Evolutionary conservation across 345 rosid species (phyloP).

Genomic region (Populus simonii): DNA sequence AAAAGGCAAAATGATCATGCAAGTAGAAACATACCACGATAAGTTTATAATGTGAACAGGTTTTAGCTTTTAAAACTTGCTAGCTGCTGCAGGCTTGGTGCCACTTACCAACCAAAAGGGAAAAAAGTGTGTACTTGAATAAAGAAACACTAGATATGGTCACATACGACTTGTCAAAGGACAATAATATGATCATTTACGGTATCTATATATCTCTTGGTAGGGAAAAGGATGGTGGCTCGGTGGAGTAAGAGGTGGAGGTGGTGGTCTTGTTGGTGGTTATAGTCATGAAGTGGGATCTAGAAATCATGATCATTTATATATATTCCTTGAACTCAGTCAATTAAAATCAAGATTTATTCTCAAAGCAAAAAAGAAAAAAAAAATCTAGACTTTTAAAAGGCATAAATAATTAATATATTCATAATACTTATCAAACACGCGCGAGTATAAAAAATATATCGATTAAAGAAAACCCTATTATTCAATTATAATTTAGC

Average conservation of each 20-base stretch:
- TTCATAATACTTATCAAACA: background rate
- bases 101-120: slow-evolving; percentile 20
- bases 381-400: background rate
- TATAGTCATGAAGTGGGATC: slow-evolving; percentile 28
- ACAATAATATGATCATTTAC: slow-evolving; percentile 16
- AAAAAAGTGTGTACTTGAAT: slow-evolving; percentile 13
- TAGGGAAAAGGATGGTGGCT: slow-evolving; percentile 21
- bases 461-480: background rate
- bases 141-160: slow-evolving; percentile 24
- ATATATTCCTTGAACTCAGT: slow-evolving; percentile 7
- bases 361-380: background rate
- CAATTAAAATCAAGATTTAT: background rate
- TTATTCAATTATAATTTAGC: background rate
- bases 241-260: slow-evolving; percentile 33
- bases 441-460: background rate
- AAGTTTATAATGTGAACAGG: background rate
- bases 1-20: slow-evolving; percentile 9
- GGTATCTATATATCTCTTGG: slow-evolving; percentile 7
- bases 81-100: slow-evolving; percentile 1
- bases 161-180: slow-evolving; percentile 21
- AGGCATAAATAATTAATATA: background rate
- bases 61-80: slow-evolving; percentile 10
- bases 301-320: slow-evolving; percentile 20
- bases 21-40: slow-evolving; percentile 6
- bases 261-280: slow-evolving; percentile 33